phyloP scores from a whole-genome alignment of 2,329 filamentous ascomycete species.

The Penicillium frequentans region DNA sequence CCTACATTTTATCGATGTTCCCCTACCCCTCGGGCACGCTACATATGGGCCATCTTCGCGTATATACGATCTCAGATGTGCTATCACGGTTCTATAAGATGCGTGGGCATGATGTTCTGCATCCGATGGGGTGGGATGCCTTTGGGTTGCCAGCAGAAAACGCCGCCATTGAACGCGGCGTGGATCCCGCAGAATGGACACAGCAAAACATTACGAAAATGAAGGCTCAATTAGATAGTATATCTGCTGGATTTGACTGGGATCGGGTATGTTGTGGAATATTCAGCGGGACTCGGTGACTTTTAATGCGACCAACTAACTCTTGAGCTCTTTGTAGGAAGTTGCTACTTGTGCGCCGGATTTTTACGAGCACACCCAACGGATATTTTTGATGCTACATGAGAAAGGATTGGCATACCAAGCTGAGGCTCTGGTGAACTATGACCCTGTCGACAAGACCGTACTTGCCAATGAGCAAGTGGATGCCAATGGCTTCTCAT shows the following conservation, averaged over 20 bases:
- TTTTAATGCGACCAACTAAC: background rate
- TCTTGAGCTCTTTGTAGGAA: conserved; percentile 57
- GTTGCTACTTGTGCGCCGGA: conserved; percentile 78
- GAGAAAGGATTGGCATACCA: conserved; percentile 77
- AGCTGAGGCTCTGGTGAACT: conserved; percentile 81
- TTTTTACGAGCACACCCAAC: conserved; percentile 89
- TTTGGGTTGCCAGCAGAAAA: conserved; percentile 91
- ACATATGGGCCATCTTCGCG: conserved; percentile 82
- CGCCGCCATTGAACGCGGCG: conserved; percentile 78
- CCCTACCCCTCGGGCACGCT: conserved; percentile 86
- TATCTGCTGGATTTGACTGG: conserved; percentile 87
- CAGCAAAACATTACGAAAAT: conserved; percentile 76
- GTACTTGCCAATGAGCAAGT: conserved; percentile 86
- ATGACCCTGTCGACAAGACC: conserved; percentile 84
- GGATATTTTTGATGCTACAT: conserved; percentile 76
- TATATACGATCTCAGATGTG: conserved; percentile 89
- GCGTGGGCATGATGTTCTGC: conserved; percentile 71
- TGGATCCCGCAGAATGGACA: conserved; percentile 79
- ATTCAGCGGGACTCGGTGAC: too few species aligned
- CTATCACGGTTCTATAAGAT: conserved; percentile 74
- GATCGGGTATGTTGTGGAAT: conserved; percentile 60
- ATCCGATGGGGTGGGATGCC: conserved; percentile 95
- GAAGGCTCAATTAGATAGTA: conserved; percentile 75
- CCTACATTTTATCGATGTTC: conserved; percentile 86
- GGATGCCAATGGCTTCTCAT: conserved; percentile 80